Conservation (phyloP, 2,329 filamentous ascomycete genomes). For the Ceratocystis diversiconidia region DNA sequence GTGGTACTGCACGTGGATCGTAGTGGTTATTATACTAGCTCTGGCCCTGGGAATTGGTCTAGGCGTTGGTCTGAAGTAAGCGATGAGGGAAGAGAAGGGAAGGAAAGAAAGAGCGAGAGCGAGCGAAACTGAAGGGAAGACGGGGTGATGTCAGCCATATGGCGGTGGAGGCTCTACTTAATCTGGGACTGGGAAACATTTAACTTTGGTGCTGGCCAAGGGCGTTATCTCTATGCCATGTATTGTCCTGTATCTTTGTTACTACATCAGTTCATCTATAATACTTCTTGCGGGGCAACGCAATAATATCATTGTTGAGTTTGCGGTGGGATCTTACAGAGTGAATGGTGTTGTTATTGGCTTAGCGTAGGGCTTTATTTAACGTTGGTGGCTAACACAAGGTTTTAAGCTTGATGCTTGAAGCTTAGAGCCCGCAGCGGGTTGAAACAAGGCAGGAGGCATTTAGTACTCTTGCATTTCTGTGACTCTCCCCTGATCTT, state of each 20-base stretch:
- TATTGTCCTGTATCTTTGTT: no score
- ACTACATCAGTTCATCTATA: no score
- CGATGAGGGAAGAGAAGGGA: not conserved
- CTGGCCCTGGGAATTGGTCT: slow-evolving; percentile 42
- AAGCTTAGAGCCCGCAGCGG: not conserved
- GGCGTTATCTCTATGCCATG: no score
- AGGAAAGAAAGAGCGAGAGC: not conserved
- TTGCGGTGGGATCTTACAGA: no score
- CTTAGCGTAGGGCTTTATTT: not conserved
- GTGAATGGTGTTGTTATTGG: not conserved
- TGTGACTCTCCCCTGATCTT: no score
- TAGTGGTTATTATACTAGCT: slow-evolving; percentile 42
- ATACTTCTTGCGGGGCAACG: not conserved
- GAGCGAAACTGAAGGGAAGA: not conserved
- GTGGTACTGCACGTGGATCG: slow-evolving; percentile 55
- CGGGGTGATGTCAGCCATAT: no score
- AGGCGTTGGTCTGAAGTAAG: slow-evolving; percentile 30
- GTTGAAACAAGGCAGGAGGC: not conserved
- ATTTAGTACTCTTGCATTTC: no score
- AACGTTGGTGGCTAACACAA: not conserved
- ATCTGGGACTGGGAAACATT: not conserved
- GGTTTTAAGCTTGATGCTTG: slow-evolving; percentile 3
- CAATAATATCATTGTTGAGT: not conserved
- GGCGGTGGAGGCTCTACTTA: not conserved
- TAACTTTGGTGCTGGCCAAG: not conserved